Percentiles rank a stretch among this genome's conserved stretches.
phyloP scores from a whole-genome alignment of 495 filamentous ascomycete species.

The Pseudevernia furfuracea region DNA sequence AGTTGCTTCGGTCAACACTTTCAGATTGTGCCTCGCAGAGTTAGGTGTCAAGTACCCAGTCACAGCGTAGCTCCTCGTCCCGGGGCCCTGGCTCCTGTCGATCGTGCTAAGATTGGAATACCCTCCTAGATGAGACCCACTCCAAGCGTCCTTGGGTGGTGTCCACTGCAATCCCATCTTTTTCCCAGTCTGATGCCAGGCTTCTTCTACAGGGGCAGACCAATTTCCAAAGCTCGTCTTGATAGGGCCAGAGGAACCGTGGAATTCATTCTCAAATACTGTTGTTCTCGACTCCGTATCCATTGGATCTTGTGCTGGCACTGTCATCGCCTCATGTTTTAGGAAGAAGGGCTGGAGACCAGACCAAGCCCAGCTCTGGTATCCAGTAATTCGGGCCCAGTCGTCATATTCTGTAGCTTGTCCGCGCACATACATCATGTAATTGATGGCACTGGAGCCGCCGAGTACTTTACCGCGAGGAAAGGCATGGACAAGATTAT shows the following conservation, averaged over 20 bases:
- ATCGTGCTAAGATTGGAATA: slow-evolving; percentile 35
- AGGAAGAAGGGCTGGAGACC: slow-evolving; percentile 40
- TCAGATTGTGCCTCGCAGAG: slow-evolving; percentile 37
- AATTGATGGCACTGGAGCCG: slow-evolving; percentile 46
- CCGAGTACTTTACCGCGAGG: slow-evolving; percentile 49
- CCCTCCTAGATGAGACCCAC: slow-evolving; percentile 34
- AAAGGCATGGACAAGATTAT: slow-evolving; percentile 16
- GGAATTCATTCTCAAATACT: slow-evolving; percentile 23
- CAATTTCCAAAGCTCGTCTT: slow-evolving; percentile 31
- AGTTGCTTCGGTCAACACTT: slow-evolving; percentile 38
- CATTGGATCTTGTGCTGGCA: neutral
- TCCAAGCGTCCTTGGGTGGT: slow-evolving; percentile 27
- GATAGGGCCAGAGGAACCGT: slow-evolving; percentile 30
- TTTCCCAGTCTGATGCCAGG: slow-evolving; percentile 29
- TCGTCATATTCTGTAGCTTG: slow-evolving; percentile 35
- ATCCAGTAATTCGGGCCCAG: slow-evolving; percentile 41
- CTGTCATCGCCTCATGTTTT: slow-evolving; percentile 28
- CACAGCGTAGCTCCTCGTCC: slow-evolving; percentile 40
- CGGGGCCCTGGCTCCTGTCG: slow-evolving; percentile 34
- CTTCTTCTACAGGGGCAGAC: slow-evolving; percentile 26
- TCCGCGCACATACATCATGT: slow-evolving; percentile 32
- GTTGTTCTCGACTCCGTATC: neutral
- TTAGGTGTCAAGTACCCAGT: slow-evolving; percentile 37
- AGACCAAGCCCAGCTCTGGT: slow-evolving; percentile 39
- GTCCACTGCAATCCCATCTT: slow-evolving; percentile 20